Percentiles rank a stretch among this genome's conserved stretches.
Conservation (phyloP, 1,139 yeast genomes). For the Taphrina wiesneri region DNA sequence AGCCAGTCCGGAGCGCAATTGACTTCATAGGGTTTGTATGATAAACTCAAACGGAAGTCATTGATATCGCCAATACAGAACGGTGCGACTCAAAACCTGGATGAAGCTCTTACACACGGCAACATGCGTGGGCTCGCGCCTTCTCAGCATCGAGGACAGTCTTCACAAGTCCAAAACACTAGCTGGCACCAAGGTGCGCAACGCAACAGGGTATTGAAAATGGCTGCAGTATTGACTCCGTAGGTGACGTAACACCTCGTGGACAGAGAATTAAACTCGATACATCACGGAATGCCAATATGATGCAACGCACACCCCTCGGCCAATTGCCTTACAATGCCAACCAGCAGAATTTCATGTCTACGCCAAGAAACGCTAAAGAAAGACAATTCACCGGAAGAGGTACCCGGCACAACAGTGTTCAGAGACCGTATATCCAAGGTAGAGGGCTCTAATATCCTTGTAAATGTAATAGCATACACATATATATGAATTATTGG, state of each 20-base stretch:
- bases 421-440: not conserved
- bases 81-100: constrained; percentile 35
- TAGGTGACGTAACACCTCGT: not conserved
- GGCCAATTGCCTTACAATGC: not conserved
- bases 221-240: not conserved
- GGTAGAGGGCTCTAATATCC: not conserved
- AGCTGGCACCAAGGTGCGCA: not conserved
- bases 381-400: not conserved
- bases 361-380: not conserved
- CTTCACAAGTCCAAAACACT: not conserved
- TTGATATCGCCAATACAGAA: constrained; percentile 30
- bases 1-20: not conserved
- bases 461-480: not conserved
- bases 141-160: not conserved
- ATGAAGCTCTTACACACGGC: not conserved
- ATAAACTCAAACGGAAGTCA: constrained; percentile 37
- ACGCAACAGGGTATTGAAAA: not conserved
- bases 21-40: constrained; percentile 31
- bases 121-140: not conserved
- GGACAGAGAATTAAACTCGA: not conserved
- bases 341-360: constrained; percentile 17
- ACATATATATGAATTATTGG: not conserved
- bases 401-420: not conserved
- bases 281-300: not conserved
- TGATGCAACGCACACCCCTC: not conserved